Evolutionary conservation across 2,329 filamentous ascomycete genomes (phyloP).

Genomic region (Helotiales sp.): DNA sequence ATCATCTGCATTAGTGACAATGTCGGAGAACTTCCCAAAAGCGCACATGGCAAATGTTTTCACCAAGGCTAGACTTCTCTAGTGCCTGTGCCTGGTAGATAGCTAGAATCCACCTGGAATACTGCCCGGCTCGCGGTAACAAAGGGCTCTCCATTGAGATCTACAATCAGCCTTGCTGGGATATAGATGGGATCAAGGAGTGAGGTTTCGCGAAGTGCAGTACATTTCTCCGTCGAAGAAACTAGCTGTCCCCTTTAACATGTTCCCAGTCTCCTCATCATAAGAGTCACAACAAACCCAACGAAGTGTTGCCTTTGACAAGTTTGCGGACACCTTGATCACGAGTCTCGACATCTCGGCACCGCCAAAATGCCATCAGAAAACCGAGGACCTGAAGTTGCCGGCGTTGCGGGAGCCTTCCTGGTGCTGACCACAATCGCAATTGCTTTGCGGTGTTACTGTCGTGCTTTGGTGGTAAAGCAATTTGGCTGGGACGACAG

Average conservation of each 20-base stretch:
- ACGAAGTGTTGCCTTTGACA: not conserved
- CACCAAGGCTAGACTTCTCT: not conserved
- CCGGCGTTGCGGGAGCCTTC: constrained; percentile 46
- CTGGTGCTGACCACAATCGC: constrained; percentile 43
- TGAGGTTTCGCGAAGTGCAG: constrained; percentile 2
- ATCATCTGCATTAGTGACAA: constrained; percentile 2
- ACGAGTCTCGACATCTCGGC: not conserved
- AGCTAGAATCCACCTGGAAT: constrained; percentile 10
- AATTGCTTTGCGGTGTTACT: constrained; percentile 35
- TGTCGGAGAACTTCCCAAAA: constrained; percentile 6
- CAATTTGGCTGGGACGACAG: constrained; percentile 40
- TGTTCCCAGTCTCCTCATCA: not conserved
- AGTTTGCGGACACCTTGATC: not conserved
- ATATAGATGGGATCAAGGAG: not conserved
- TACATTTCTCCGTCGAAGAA: constrained; percentile 4
- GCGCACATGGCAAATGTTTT: not conserved
- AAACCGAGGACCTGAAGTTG: constrained; percentile 34
- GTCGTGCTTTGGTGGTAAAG: constrained; percentile 34
- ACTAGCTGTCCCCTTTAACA: not conserved
- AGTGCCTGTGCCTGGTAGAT: not conserved
- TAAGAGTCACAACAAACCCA: not conserved
- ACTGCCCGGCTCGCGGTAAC: not conserved
- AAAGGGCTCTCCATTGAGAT: not conserved
- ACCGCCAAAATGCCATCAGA: constrained; percentile 10
- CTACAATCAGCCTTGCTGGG: constrained; percentile 8